Evolutionary conservation across 2,329 filamentous ascomycete genomes (phyloP), one percentile per base, ranked within the genome.

Genomic region (Beauveria brongniartii): DNA sequence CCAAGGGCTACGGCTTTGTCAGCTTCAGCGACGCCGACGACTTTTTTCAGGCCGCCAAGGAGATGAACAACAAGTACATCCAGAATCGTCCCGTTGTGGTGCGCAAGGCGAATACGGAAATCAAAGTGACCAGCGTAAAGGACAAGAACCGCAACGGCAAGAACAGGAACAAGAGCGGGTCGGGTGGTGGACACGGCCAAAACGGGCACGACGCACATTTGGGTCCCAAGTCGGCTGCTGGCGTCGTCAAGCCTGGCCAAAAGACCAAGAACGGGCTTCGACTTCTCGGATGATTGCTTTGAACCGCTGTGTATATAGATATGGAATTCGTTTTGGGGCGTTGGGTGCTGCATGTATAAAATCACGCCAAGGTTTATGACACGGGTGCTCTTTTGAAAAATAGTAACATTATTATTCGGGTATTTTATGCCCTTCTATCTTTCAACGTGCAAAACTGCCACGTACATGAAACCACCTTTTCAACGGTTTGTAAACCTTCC

Each of bases 41-140:
- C 70, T 97, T 95, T 73, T 97, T 99, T 80, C 86, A 91, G 69
- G 93, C 94, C 1, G 93, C 92, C 69, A 92, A 94, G 77, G 93
- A 97, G 77, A 97, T 97, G 94, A 90, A 97, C 70, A 92, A 92
- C 68, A 97, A 99, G 77, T 99, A 99, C 75, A 97, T 99, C 71
- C 93, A 96, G 69, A 97, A 92, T 72, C 94, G 97, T 74, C 94
- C 94, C 0, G 90, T 97, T 30, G 79, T 90, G 28, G 83, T 97
- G 66, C 87, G 90, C 73, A 90, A 94, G 73, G 91, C 90, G 66
- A 96, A 88, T 67, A 96, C 93, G 6, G 92, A 97, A 73, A 91
- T 99, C 73, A 91, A 90, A 71, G 85, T 91, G 5, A 81, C 86
- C 14, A 82, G 81, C n/a, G 82, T 84, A 67, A 86, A 84, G 69